Evolutionary conservation across 495 filamentous ascomycete genomes (phyloP).

Genomic region (Xylaria bambusicola): DNA sequence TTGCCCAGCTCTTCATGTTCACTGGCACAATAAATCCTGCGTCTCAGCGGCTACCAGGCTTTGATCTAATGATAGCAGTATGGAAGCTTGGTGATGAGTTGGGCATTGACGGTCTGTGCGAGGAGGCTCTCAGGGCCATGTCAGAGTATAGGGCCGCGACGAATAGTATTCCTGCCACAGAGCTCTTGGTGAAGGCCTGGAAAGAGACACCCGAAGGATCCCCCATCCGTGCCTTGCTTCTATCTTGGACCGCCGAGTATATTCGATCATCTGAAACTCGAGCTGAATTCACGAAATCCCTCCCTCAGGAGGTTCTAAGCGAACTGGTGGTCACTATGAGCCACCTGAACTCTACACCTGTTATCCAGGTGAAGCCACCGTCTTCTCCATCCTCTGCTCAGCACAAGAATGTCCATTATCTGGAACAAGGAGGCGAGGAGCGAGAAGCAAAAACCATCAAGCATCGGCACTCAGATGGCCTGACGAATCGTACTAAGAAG

Average conservation of each 20-base stretch:
- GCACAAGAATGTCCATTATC: conserved; percentile 43
- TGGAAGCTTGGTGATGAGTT: conserved; percentile 56
- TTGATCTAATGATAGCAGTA: conserved; percentile 51
- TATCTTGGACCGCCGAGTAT: conserved; percentile 59
- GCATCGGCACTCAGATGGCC: conserved; percentile 39
- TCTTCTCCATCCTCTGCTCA: conserved; percentile 21
- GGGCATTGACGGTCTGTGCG: conserved; percentile 54
- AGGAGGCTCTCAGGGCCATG: conserved; percentile 54
- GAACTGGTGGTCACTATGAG: conserved; percentile 60
- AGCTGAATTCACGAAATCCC: conserved; percentile 52
- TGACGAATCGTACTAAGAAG: conserved; percentile 34
- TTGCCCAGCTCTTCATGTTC: conserved; percentile 54
- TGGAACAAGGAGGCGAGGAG: conserved; percentile 32
- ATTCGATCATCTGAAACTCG: conserved; percentile 52
- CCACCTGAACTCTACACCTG: conserved; percentile 39
- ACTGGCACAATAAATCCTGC: conserved; percentile 47
- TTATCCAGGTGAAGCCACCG: conserved; percentile 28
- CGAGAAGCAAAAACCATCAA: conserved; percentile 38
- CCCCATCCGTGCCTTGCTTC: conserved; percentile 52
- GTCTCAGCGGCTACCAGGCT: conserved; percentile 42
- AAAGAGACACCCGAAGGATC: conserved; percentile 56
- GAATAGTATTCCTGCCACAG: conserved; percentile 51
- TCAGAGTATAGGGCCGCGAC: conserved; percentile 50
- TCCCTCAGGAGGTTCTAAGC: conserved; percentile 56
- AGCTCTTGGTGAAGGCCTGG: conserved; percentile 56